Evolutionary conservation across 108 stramenopile species (phyloP).

Genomic region (Thalassiosira profunda): DNA sequence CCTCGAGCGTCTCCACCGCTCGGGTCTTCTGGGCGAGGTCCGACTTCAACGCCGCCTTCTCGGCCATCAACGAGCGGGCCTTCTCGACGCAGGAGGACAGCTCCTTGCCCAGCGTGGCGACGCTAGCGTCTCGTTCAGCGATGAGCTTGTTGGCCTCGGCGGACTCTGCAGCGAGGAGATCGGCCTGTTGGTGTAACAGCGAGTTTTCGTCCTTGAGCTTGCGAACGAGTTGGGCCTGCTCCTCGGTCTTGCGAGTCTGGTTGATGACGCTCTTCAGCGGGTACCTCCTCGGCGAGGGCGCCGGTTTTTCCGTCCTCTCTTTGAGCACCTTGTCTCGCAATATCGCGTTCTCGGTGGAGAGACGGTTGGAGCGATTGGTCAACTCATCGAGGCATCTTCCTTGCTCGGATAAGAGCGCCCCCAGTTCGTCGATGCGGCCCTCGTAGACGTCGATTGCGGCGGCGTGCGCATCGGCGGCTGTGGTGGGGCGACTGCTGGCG

Average conservation of each 20-base stretch:
- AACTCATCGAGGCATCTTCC: conserved; percentile 37
- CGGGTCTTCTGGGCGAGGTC: conserved; percentile 11
- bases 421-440: conserved; percentile 36
- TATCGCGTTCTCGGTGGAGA: conserved; percentile 29
- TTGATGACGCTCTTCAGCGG: conserved; percentile 21
- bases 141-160: conserved; percentile 19
- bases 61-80: conserved; percentile 24
- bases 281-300: neutral
- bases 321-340: conserved; percentile 21
- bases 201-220: conserved; percentile 36
- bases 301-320: neutral
- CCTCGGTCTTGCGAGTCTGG: neutral
- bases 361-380: conserved; percentile 15
- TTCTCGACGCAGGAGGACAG: conserved; percentile 15
- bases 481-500: too few species aligned
- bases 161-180: conserved; percentile 33
- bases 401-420: conserved; percentile 33
- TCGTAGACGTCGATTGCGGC: too few species aligned
- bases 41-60: conserved; percentile 24
- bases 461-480: too few species aligned
- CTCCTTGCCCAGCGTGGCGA: conserved; percentile 21
- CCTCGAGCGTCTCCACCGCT: conserved; percentile 20
- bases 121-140: conserved; percentile 21
- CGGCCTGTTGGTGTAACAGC: conserved; percentile 29
- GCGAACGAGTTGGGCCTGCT: neutral